These are phyloP conservation scores for Lachancea mirantina DNA, from an alignment of 805 yeast species.

Conservation along the genomic window DNA sequence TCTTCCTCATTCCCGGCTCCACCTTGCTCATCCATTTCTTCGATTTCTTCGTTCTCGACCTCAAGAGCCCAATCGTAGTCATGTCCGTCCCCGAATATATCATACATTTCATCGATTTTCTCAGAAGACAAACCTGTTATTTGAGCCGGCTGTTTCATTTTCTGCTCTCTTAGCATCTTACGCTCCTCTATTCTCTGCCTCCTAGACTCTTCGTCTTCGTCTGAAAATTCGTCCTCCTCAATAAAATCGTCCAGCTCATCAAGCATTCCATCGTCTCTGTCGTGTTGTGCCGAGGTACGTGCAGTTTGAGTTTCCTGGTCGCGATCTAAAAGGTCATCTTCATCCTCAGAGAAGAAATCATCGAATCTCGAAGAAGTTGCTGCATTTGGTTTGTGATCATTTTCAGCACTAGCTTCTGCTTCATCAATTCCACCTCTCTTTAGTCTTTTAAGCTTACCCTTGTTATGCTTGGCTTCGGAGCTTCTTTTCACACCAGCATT, in stretches of 20 bases:
- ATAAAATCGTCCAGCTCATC: constrained; percentile 96
- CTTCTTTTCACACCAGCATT: constrained; percentile 69
- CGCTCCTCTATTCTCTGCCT: constrained; percentile 33
- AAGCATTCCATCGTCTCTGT: constrained; percentile 34
- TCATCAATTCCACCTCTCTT: constrained; percentile 59
- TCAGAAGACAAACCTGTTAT: constrained; percentile 72
- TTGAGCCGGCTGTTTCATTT: constrained; percentile 49
- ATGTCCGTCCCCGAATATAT: constrained; percentile 93
- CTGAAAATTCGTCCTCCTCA: constrained; percentile 94
- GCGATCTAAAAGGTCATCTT: constrained; percentile 27
- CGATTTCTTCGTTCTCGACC: constrained; percentile 70
- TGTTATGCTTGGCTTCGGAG: constrained; percentile 35
- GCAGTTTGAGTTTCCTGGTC: constrained; percentile 7
- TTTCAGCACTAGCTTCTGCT: constrained; percentile 15
- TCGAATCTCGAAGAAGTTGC: constrained; percentile 27
- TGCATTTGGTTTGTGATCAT: constrained; percentile 11
- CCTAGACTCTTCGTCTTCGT: constrained; percentile 55
- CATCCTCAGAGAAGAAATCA: constrained; percentile 39
- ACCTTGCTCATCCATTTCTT: constrained; percentile 34
- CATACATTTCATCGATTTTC: constrained; percentile 85
- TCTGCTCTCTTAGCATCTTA: constrained; percentile 32
- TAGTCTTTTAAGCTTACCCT: constrained; percentile 62
- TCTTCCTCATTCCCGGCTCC: constrained; percentile 31
- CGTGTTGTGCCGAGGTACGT: constrained; percentile 20
- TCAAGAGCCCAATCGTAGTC: constrained; percentile 98